Conservation (phyloP, 306 rosid species). For the Prunus salicina region DNA sequence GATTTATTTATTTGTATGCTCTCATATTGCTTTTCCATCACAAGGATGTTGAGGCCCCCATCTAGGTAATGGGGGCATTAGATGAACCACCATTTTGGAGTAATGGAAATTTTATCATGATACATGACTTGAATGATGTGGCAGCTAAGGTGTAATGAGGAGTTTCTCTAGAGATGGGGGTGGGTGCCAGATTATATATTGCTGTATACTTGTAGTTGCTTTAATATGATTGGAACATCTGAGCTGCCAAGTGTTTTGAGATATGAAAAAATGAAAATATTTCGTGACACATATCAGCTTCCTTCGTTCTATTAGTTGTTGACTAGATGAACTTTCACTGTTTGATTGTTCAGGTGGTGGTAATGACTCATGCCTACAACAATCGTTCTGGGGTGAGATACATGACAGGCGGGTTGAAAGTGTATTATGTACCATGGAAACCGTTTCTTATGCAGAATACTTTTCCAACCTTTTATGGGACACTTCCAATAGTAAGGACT, state of each 20-base stretch:
- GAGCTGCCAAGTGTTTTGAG: background rate
- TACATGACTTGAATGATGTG: background rate
- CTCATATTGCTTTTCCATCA: background rate
- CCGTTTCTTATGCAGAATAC: conserved; percentile 92
- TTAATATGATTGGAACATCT: background rate
- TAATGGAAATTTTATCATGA: background rate
- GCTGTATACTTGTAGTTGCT: background rate
- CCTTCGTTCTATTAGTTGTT: background rate
- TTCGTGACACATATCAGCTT: background rate
- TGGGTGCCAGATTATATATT: background rate
- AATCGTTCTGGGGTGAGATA: conserved; percentile 90
- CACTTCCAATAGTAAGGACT: conserved; percentile 71
- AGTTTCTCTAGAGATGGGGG: background rate
- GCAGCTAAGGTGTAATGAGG: background rate
- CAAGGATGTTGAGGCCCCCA: background rate
- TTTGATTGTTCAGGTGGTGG: conserved; percentile 66
- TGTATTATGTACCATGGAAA: conserved; percentile 84
- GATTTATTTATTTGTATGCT: background rate
- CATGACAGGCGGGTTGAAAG: conserved; percentile 84
- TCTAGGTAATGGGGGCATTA: background rate
- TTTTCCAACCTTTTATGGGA: conserved; percentile 71
- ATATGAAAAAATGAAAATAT: background rate
- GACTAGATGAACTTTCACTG: background rate
- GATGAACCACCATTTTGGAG: background rate
- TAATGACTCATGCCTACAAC: conserved; percentile 89